Percentiles rank a stretch among this genome's conserved stretches.
Evolutionary conservation across 768 basidiomycete species (phyloP).

Genomic region (Agrocybe pediades): DNA sequence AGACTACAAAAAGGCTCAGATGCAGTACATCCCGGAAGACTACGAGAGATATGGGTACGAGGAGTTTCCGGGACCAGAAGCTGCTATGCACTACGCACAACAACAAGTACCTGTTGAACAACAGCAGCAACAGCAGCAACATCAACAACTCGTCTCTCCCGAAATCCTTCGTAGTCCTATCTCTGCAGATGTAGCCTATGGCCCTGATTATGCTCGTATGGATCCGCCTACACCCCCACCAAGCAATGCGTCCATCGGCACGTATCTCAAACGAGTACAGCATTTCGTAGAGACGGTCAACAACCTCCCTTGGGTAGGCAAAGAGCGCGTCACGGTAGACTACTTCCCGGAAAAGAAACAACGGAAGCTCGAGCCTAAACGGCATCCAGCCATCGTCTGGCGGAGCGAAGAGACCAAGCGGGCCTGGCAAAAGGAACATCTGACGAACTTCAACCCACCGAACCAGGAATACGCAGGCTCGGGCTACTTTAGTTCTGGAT

Average conservation of each 20-base stretch:
- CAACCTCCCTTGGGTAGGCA: constrained; percentile 45
- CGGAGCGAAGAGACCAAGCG: constrained; percentile 1
- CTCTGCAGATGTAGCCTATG: constrained; percentile 41
- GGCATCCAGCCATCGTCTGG: constrained; percentile 28
- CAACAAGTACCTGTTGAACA: not conserved
- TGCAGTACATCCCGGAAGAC: not conserved
- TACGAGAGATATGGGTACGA: not conserved
- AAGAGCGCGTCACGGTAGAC: constrained; percentile 41
- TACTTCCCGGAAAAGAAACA: constrained; percentile 39
- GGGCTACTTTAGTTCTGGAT: not conserved
- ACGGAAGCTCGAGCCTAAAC: constrained; percentile 16
- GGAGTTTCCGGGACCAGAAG: too few species aligned
- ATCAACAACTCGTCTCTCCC: not conserved
- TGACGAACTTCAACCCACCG: not conserved
- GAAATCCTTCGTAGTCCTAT: constrained; percentile 30
- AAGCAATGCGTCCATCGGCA: constrained; percentile 32
- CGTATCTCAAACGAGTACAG: constrained; percentile 34
- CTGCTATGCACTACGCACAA: too few species aligned
- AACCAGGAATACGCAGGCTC: not conserved
- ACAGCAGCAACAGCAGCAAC: not conserved
- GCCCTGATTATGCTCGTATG: constrained; percentile 53
- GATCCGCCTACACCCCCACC: constrained; percentile 40
- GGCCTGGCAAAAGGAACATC: not conserved
- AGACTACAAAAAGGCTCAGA: not conserved
- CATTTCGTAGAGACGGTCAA: constrained; percentile 37